Conservation (phyloP, 148 eudicot genomes). For the Heliamphora exappendiculata region DNA sequence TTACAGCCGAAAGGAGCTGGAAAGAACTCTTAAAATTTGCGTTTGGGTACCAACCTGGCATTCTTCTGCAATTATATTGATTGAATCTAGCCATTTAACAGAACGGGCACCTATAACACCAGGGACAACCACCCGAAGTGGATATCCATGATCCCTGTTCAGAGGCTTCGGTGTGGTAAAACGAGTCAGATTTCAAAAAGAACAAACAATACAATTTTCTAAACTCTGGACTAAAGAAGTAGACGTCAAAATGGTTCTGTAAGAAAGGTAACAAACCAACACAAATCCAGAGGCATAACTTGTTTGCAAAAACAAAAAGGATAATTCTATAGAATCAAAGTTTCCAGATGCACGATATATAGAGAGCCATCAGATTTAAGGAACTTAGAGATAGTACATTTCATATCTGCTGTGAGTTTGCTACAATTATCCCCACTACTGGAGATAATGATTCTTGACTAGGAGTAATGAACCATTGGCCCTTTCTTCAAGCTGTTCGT, state of each 20-base stretch:
- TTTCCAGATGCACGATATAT: background rate
- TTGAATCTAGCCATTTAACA: conserved; percentile 89
- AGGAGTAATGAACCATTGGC: too few species aligned
- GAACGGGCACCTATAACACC: conserved; percentile 99
- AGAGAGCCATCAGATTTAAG: background rate
- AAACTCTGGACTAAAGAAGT: conserved; percentile 7
- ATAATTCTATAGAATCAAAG: background rate
- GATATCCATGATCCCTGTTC: conserved; percentile 97
- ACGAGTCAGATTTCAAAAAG: background rate
- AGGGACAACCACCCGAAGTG: conserved; percentile 84
- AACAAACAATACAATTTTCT: background rate
- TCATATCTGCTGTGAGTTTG: background rate
- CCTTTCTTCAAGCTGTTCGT: too few species aligned
- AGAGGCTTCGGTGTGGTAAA: conserved; percentile 37
- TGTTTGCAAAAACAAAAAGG: too few species aligned
- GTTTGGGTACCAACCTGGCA: conserved; percentile 54
- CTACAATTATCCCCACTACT: too few species aligned
- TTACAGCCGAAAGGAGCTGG: background rate
- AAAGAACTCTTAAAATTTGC: background rate
- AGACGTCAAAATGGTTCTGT: background rate
- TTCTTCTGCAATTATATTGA: conserved; percentile 73
- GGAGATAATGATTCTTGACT: too few species aligned
- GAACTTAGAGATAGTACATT: background rate
- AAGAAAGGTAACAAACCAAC: too few species aligned
- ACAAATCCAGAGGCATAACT: too few species aligned